phyloP scores from a whole-genome alignment of 129 eudicot genomes.

The Sambucus nigra region DNA sequence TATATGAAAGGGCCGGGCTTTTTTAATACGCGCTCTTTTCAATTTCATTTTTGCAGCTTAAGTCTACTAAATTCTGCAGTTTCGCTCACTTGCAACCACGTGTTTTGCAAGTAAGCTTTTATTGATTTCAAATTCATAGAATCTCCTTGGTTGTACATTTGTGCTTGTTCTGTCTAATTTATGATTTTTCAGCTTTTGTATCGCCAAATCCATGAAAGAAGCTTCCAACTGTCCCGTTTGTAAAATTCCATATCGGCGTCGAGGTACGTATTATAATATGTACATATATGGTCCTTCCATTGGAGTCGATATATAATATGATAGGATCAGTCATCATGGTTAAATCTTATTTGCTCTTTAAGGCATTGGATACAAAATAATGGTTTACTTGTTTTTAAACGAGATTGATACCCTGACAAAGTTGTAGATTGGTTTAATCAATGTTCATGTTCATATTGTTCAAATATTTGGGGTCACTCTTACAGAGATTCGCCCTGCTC shows the following conservation, averaged over 20 bases:
- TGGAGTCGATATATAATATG: background rate
- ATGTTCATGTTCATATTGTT: background rate
- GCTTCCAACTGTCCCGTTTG: conserved; percentile 83
- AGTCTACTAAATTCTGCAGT: conserved; percentile 67
- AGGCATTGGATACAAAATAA: background rate
- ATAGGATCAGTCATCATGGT: background rate
- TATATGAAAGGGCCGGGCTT: too few relatives aligned
- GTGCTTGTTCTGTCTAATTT: background rate
- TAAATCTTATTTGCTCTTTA: background rate
- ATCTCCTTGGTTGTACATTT: background rate
- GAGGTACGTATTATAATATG: conserved; percentile 40
- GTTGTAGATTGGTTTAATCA: background rate
- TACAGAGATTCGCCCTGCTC: conserved; percentile 88
- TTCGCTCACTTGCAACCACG: conserved; percentile 89
- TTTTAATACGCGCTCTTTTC: too few relatives aligned
- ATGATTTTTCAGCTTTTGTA: conserved; percentile 48
- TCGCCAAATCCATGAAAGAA: conserved; percentile 68
- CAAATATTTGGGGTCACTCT: background rate
- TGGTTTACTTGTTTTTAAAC: background rate
- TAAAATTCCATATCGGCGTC: conserved; percentile 70
- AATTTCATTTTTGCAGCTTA: conserved; percentile 42
- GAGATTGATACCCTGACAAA: background rate
- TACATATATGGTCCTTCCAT: too few relatives aligned
- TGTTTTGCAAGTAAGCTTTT: conserved; percentile 80
- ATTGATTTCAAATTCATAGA: background rate